Evolutionary conservation across 495 filamentous ascomycete species (phyloP).

Genomic region (Hypoxylon fragiforme): DNA sequence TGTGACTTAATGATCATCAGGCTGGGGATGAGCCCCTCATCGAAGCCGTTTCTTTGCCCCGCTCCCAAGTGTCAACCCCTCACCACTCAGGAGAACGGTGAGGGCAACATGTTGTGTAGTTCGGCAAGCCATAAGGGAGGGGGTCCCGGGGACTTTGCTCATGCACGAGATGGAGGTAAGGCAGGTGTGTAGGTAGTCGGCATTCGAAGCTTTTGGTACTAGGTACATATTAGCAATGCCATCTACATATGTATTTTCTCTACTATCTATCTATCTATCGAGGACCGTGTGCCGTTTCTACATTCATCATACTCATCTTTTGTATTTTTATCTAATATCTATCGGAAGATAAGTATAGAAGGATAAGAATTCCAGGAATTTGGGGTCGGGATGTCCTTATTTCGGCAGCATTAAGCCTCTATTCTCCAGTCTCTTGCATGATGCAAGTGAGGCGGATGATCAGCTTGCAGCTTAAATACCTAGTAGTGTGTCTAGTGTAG

Average conservation of each 20-base stretch:
- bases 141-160: neutral
- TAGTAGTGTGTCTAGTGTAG: too few species aligned
- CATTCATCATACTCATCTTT: too few species aligned
- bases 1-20: conserved; percentile 11
- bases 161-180: neutral
- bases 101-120: conserved; percentile 16
- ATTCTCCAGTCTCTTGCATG: conserved; percentile 31
- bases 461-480: conserved; percentile 23
- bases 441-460: conserved; percentile 31
- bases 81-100: neutral
- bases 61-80: conserved; percentile 29
- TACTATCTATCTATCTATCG: too few species aligned
- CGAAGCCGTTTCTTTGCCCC: conserved; percentile 26
- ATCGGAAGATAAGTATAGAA: too few species aligned
- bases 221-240: too few species aligned
- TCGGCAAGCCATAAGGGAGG: conserved; percentile 23
- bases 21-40: conserved; percentile 8
- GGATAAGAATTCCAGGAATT: too few species aligned
- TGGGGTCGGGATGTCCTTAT: conserved; percentile 22
- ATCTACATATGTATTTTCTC: too few species aligned
- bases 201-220: too few species aligned
- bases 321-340: conserved; percentile 4
- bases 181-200: too few species aligned
- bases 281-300: too few species aligned
- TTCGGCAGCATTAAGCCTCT: conserved; percentile 29